These are phyloP conservation scores for Colletotrichum paranaense DNA, from an alignment of 2,329 filamentous ascomycete species.

Conservation along the genomic window DNA sequence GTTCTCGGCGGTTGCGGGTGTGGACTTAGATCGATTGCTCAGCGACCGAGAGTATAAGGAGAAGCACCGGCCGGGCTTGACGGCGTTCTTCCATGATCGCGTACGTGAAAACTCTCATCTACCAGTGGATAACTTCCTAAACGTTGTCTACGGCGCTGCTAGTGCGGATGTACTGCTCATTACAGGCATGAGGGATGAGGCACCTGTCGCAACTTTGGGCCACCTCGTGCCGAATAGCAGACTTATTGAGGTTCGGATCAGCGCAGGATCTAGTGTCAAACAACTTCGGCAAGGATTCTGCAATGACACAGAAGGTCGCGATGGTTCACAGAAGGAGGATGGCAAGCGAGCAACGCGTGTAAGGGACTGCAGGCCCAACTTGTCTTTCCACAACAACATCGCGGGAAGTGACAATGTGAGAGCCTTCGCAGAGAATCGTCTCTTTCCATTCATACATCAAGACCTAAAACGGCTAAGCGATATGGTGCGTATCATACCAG, in stretches of 20 bases:
- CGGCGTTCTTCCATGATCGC: slow-evolving; percentile 61
- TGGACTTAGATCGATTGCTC: slow-evolving; percentile 60
- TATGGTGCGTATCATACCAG: slow-evolving; percentile 60
- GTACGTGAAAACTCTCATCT: slow-evolving; percentile 55
- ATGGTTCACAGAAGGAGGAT: slow-evolving; percentile 17
- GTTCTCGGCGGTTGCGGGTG: slow-evolving; percentile 62
- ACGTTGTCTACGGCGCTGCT: slow-evolving; percentile 51
- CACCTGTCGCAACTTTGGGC: slow-evolving; percentile 65
- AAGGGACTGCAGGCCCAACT: slow-evolving; percentile 48
- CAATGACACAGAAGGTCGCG: slow-evolving; percentile 8
- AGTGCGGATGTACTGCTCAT: slow-evolving; percentile 68
- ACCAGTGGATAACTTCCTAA: slow-evolving; percentile 62
- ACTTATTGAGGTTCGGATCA: slow-evolving; percentile 65
- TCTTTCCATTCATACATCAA: slow-evolving; percentile 59
- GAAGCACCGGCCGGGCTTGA: slow-evolving; percentile 64
- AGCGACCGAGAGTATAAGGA: slow-evolving; percentile 71
- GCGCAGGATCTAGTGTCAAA: slow-evolving; percentile 51
- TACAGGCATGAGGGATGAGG: slow-evolving; percentile 72
- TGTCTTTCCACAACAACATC: slow-evolving; percentile 64
- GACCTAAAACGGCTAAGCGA: slow-evolving; percentile 57
- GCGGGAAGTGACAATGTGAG: slow-evolving; percentile 50
- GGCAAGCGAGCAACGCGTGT: slow-evolving; percentile 24
- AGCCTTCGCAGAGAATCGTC: slow-evolving; percentile 51
- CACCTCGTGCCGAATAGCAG: slow-evolving; percentile 63
- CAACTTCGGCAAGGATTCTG: slow-evolving; percentile 47